phyloP scores from a whole-genome alignment of 1,284 basidiomycete species.

The Paramarasmius palmivorus region DNA sequence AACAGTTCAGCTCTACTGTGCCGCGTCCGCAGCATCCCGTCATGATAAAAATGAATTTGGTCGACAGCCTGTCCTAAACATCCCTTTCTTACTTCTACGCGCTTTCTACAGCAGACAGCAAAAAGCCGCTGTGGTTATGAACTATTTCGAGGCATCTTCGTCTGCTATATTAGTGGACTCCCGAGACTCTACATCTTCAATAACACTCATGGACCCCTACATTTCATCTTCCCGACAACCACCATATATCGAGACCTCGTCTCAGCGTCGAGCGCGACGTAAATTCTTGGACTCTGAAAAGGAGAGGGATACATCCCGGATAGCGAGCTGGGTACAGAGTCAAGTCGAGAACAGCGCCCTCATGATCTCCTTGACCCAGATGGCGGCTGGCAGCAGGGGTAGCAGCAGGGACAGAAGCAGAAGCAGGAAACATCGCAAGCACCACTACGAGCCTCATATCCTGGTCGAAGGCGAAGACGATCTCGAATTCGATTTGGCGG shows the following conservation, averaged over 20 bases:
- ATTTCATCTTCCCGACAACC: background rate
- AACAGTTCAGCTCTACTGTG: too few relatives aligned
- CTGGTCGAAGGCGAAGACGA: too few relatives aligned
- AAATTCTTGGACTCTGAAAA: background rate
- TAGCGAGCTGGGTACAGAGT: constrained; percentile 2
- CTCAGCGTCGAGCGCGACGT: background rate
- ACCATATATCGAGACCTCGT: background rate
- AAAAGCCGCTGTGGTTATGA: too few relatives aligned
- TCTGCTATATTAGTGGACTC: background rate
- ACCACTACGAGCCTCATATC: background rate
- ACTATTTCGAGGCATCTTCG: background rate
- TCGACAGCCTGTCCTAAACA: too few relatives aligned
- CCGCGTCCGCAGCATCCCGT: too few relatives aligned
- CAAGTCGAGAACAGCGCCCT: constrained; percentile 5
- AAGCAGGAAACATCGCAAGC: background rate
- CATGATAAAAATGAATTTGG: too few relatives aligned
- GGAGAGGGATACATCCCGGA: constrained; percentile 3
- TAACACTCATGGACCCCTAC: background rate
- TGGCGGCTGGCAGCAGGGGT: background rate
- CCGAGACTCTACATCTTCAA: background rate
- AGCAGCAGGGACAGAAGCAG: background rate
- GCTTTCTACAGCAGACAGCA: too few relatives aligned
- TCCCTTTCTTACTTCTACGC: too few relatives aligned
- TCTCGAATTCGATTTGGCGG: too few relatives aligned
- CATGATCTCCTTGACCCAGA: background rate